A percentile compares a stretch with the other conserved stretches of the same genome.
Evolutionary conservation across 1,139 yeast species (phyloP).

Genomic region (Yamadazyma trypodendri): DNA sequence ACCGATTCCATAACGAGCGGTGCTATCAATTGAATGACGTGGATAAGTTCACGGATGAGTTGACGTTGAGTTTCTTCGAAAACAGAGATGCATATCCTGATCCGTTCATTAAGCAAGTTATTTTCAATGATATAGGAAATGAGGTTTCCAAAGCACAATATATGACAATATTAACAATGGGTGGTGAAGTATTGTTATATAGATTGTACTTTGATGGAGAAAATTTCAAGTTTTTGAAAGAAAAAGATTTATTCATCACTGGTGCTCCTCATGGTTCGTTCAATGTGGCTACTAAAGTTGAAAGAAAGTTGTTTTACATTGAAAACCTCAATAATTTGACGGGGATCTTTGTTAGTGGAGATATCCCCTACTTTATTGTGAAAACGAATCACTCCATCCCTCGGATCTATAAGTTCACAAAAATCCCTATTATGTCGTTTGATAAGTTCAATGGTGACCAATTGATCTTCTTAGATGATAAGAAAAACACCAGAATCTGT

Average conservation of each 20-base stretch:
- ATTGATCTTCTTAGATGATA: slow-evolving; percentile 69
- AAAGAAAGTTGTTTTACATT: slow-evolving; percentile 64
- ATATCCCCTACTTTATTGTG: slow-evolving; percentile 64
- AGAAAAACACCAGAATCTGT: slow-evolving; percentile 71
- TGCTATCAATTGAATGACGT: slow-evolving; percentile 65
- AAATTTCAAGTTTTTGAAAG: slow-evolving; percentile 47
- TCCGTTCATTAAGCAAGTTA: slow-evolving; percentile 71
- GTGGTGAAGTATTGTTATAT: slow-evolving; percentile 75
- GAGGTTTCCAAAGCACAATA: slow-evolving; percentile 51
- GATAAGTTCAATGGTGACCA: slow-evolving; percentile 57
- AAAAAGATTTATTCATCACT: slow-evolving; percentile 48
- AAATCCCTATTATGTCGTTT: slow-evolving; percentile 62
- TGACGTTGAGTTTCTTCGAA: slow-evolving; percentile 57
- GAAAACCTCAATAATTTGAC: slow-evolving; percentile 58
- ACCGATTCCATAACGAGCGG: slow-evolving; percentile 61
- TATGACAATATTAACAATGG: slow-evolving; percentile 68
- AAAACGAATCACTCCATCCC: slow-evolving; percentile 68
- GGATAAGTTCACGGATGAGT: slow-evolving; percentile 53
- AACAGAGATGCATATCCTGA: slow-evolving; percentile 64
- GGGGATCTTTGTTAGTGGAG: slow-evolving; percentile 73
- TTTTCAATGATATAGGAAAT: slow-evolving; percentile 68
- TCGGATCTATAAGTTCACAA: slow-evolving; percentile 65
- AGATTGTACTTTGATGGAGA: slow-evolving; percentile 55
- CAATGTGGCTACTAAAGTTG: slow-evolving; percentile 65
- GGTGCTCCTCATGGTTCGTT: slow-evolving; percentile 82